phyloP scores from a whole-genome alignment of 768 basidiomycete species.

The Amanita inopinata region DNA sequence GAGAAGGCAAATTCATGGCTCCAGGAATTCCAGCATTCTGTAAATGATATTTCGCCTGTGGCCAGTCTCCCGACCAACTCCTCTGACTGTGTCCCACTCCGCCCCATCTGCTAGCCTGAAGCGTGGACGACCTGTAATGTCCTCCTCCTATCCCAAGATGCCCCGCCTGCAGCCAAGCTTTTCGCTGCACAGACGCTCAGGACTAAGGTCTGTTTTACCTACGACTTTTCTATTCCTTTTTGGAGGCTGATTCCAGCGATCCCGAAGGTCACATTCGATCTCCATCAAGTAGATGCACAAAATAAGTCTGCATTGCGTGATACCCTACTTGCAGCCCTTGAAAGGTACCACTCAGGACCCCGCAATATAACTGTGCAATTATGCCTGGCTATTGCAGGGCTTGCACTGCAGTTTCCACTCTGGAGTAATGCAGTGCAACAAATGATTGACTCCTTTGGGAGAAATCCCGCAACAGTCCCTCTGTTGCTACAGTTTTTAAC shows the following conservation, averaged over 20 bases:
- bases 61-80: slow-evolving; percentile 48
- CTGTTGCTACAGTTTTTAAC: slow-evolving; percentile 84
- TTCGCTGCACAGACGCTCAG: slow-evolving; percentile 97
- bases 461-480: slow-evolving; percentile 74
- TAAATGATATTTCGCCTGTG: slow-evolving; percentile 77
- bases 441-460: slow-evolving; percentile 81
- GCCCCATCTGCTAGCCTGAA: slow-evolving; percentile 72
- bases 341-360: slow-evolving; percentile 66
- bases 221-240: slow-evolving; percentile 9
- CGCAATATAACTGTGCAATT: slow-evolving; percentile 82
- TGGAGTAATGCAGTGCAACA: slow-evolving; percentile 77
- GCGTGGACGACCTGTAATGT: slow-evolving; percentile 95
- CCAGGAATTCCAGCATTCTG: slow-evolving; percentile 98
- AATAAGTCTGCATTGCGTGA: slow-evolving; percentile 77
- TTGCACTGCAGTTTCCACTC: slow-evolving; percentile 79
- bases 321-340: slow-evolving; percentile 71
- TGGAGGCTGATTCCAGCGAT: slow-evolving; percentile 23
- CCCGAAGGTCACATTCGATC: slow-evolving; percentile 86
- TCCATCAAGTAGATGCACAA: slow-evolving; percentile 70
- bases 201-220: slow-evolving; percentile 59
- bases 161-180: slow-evolving; percentile 70
- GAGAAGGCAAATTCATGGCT: slow-evolving; percentile 92
- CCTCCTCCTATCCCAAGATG: slow-evolving; percentile 74
- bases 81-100: slow-evolving; percentile 58
- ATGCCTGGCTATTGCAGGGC: slow-evolving; percentile 81